Evolutionary conservation across 306 rosid genomes (phyloP), one percentile per base, ranked within the genome.

Genomic region (Sophora flavescens): DNA sequence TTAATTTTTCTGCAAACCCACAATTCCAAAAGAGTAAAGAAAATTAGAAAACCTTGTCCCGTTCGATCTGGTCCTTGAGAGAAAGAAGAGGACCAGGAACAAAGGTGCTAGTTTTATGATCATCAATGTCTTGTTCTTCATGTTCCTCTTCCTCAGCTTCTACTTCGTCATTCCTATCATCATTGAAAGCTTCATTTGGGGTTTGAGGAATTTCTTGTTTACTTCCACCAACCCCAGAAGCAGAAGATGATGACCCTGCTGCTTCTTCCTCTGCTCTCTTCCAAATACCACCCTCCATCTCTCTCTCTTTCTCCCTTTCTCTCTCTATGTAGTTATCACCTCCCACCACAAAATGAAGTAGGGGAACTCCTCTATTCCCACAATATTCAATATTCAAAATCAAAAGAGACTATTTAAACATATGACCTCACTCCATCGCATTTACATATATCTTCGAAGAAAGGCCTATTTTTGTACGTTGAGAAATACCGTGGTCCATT

Each of bases 21-120:
- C 26, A 32, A 54, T 17, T 36, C 35, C 14, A 15, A 62, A 33
- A 62, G 47, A 36, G 45, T n/a, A 7, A 14, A 2, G 9, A 35
- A n/a, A 12, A 70, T 0, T 28, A 66, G 35, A 65, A 61, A 79
- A 91, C 96, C 96, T 91, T 84, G 84, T 91, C 96, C 58, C 70
- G 83, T 73, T 87, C 93, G 89, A 91, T 87, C 84, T 91, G 96
- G n/a, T 89, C 93, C 83, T 86, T 91, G 82, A 91, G 96, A 52
- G 96, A 79, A 79, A 91, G 79, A 81, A 84, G 80, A 78, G 96
- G 93, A 61, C 91, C 96, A 35, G 93, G 96, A 66, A 83, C 82
- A 83, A 89, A 91, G 51, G 80, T 86, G 42, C 32, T 72, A 60
- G 51, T 78, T 62, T 69, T 64, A 66, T 16, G 41, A 38, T 78